phyloP scores from a whole-genome alignment of 345 rosid genomes.

The Syzygium jambos region DNA sequence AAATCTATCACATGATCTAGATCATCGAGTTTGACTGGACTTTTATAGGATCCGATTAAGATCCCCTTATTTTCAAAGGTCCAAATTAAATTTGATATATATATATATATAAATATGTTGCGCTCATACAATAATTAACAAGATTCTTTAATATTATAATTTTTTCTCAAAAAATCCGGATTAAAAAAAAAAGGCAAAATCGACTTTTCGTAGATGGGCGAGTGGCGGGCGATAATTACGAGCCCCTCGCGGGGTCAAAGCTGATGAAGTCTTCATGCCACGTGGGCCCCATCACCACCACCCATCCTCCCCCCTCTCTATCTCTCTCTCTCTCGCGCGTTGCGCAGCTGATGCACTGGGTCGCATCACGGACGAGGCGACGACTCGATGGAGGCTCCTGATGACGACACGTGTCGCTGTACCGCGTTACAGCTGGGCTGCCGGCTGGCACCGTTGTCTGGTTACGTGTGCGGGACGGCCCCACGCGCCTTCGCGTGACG shows the following conservation, averaged over 20 bases:
- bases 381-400: neutral
- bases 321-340: too few relatives aligned
- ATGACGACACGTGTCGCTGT: neutral
- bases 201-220: neutral
- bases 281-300: neutral
- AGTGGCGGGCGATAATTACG: neutral
- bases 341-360: neutral
- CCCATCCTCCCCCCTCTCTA: neutral
- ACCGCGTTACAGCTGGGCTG: conserved; percentile 4
- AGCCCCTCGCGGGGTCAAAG: neutral
- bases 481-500: neutral
- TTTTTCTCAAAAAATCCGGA: too few relatives aligned
- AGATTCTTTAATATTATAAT: too few relatives aligned
- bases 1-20: too few relatives aligned
- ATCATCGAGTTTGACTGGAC: too few relatives aligned
- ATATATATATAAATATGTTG: too few relatives aligned
- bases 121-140: too few relatives aligned
- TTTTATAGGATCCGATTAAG: neutral
- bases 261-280: neutral
- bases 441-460: conserved; percentile 9
- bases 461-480: neutral
- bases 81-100: too few relatives aligned
- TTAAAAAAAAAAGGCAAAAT: neutral
- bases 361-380: neutral
- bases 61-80: too few relatives aligned